Evolutionary conservation across 331 rosid species (phyloP), one percentile per base, ranked within the genome.

Genomic region (Pyracantha coccinea): DNA sequence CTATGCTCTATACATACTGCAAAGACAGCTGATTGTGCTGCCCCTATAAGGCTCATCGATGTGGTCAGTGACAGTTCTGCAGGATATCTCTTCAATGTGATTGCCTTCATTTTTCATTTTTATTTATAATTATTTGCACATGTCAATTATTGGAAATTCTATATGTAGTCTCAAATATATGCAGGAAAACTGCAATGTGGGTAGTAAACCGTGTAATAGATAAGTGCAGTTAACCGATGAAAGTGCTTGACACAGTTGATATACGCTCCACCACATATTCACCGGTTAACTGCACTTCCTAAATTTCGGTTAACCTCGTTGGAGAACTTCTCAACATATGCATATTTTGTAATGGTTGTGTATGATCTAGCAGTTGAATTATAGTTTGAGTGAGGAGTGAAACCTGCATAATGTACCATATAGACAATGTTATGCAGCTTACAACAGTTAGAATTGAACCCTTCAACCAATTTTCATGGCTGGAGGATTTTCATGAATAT

Each of bases 381-480:
- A 41, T 41, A 11, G 45, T 38, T 38, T 38, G 45, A 38, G 45
- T 38, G 45, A 38, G 45, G 45, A 38, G 45, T 38, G 45, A 38
- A 38, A 38, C 45, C 45, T 2, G 14, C 45, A 38, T 38, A 38
- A 1, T 38, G 45, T 38, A 38, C 4, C 45, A 38, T 38, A 10
- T 10, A 1, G 45, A 38, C 45, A 1, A 38, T 38, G 45, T 38
- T 38, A 38, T 3, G 45, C 45, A 3, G 45, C 45, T 86, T 73
- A 82, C n/a, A 71, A 86, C 75, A 8, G 86, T 81, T 13, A 91
- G 93, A 81, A 91, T 23, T 52, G 95, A 94, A 71, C 97, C 98
- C 89, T 82, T 88, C 21, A 88, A 55, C 89, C 98, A 85, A 20
- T 76, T 74, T 63, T 87, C 88, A 57, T 78, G 84, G 6, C 52